Conservation (phyloP, 768 basidiomycete genomes). For the Lentinula detonsa region DNA sequence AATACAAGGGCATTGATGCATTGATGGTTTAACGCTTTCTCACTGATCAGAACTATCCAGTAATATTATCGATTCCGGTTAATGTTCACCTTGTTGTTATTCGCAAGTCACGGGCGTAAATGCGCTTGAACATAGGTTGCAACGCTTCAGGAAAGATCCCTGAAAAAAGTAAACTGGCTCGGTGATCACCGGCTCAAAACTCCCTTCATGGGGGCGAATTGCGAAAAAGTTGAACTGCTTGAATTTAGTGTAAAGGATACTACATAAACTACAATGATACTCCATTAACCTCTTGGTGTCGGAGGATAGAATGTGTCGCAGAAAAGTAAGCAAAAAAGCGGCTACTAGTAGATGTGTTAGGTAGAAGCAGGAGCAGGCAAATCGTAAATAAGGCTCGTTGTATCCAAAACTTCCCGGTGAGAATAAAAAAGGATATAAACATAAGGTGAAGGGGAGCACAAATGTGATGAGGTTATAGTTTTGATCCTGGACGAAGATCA, state of each 20-base stretch:
- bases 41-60: no score
- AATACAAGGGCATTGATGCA: background rate
- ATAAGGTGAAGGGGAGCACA: constrained; percentile 1
- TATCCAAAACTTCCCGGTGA: background rate
- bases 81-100: no score
- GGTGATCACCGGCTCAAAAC: no score
- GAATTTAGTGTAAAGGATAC: background rate
- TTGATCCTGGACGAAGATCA: background rate
- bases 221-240: background rate
- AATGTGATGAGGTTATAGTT: background rate
- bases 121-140: no score
- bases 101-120: no score
- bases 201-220: no score
- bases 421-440: constrained; percentile 4
- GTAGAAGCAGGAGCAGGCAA: background rate
- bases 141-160: no score
- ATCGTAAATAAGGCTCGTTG: background rate
- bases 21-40: background rate
- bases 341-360: background rate
- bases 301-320: constrained; percentile 1
- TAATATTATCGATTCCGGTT: no score
- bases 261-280: background rate
- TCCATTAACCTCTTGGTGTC: background rate
- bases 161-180: no score
- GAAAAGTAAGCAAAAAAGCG: background rate